phyloP scores from a whole-genome alignment of 352 stramenopile species.

The Globisporangium uncinulatum region DNA sequence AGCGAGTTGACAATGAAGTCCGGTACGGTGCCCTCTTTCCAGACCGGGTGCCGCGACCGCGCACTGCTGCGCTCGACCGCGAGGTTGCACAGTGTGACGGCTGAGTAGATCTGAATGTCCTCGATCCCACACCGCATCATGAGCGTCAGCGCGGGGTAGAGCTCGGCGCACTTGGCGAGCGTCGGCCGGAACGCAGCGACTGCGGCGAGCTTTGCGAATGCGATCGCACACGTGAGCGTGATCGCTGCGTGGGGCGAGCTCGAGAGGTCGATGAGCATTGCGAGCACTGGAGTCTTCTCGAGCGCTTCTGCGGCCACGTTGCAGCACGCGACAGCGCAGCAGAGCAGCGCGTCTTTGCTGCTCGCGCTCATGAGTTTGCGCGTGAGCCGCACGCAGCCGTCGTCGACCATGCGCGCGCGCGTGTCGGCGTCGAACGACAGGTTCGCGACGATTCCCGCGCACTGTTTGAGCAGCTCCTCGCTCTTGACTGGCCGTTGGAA shows the following conservation, averaged over 20 bases:
- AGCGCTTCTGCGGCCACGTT: conserved; percentile 67
- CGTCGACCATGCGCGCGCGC: conserved; percentile 49
- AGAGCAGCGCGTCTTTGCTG: conserved; percentile 57
- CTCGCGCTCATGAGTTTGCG: conserved; percentile 62
- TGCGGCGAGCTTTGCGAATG: conserved; percentile 70
- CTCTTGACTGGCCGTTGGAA: conserved; percentile 63
- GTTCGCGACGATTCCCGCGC: conserved; percentile 58
- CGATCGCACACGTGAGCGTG: conserved; percentile 70
- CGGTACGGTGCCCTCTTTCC: conserved; percentile 80
- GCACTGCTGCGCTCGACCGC: conserved; percentile 56
- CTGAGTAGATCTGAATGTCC: conserved; percentile 88
- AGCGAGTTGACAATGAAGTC: conserved; percentile 89
- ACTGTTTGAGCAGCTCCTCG: conserved; percentile 64
- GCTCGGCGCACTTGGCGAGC: conserved; percentile 63
- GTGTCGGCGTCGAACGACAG: conserved; percentile 70
- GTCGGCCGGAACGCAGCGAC: conserved; percentile 40
- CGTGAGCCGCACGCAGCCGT: conserved; percentile 55
- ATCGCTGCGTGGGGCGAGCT: conserved; percentile 51
- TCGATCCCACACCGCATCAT: conserved; percentile 89
- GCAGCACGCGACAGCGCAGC: conserved; percentile 68
- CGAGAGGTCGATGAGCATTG: conserved; percentile 80
- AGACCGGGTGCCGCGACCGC: conserved; percentile 55
- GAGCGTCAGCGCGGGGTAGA: conserved; percentile 72
- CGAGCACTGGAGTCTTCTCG: conserved; percentile 61
- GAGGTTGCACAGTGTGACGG: conserved; percentile 80